Percentiles rank a stretch among this genome's conserved stretches.
phyloP scores from a whole-genome alignment of 805 yeast species.

The Candida hungchunana region DNA sequence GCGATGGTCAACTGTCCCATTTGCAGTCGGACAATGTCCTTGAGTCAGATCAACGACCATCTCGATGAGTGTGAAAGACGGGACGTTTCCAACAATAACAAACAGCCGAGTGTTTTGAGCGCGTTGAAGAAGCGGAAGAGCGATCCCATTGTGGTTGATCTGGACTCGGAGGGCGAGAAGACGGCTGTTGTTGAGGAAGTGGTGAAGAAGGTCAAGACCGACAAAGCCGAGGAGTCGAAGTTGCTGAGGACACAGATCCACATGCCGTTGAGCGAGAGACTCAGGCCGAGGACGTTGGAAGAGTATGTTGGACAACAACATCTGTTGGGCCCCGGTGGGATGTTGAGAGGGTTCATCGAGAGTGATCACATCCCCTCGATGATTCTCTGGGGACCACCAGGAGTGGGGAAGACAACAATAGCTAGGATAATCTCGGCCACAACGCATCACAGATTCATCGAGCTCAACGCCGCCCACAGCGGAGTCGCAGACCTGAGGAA shows the following conservation, averaged over 20 bases:
- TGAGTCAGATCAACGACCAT: conserved; percentile 22
- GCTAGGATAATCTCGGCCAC: conserved; percentile 47
- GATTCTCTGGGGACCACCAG: conserved; percentile 94
- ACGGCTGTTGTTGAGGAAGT: not conserved
- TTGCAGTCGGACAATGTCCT: conserved; percentile 17
- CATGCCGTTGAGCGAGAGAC: conserved; percentile 64
- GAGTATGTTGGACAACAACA: conserved; percentile 87
- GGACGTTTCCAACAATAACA: conserved; percentile 1
- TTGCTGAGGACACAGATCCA: conserved; percentile 14
- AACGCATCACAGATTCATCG: conserved; percentile 51
- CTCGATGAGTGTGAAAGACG: conserved; percentile 22
- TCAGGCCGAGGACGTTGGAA: conserved; percentile 69
- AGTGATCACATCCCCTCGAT: conserved; percentile 72
- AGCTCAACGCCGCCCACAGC: conserved; percentile 79
- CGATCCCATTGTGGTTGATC: conserved; percentile 8
- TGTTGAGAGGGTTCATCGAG: conserved; percentile 59
- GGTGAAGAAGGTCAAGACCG: conserved; percentile 2
- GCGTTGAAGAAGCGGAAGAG: conserved; percentile 6
- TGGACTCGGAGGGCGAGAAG: not conserved
- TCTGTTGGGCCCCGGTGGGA: conserved; percentile 59
- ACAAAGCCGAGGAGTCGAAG: conserved; percentile 16
- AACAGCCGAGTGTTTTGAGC: conserved; percentile 6
- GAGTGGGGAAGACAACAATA: conserved; percentile 85
- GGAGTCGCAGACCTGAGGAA: conserved; percentile 63
- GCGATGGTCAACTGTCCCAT: conserved; percentile 29